phyloP scores from a whole-genome alignment of 225 moss, liverwort and hornwort species.

The Polytrichum formosum region DNA sequence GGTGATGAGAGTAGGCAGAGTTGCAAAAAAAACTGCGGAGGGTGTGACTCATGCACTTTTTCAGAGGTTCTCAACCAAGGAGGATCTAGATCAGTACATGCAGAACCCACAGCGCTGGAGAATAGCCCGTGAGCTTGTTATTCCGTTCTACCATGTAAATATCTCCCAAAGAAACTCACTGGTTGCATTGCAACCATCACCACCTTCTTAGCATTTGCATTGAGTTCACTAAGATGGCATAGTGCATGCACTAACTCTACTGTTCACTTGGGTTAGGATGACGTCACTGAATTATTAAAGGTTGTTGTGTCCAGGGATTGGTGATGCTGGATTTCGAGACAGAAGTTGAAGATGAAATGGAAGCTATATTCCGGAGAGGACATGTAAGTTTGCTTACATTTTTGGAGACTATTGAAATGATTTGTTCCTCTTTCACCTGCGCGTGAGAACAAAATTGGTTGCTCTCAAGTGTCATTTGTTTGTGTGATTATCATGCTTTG shows the following conservation, averaged over 20 bases:
- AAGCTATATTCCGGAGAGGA: constrained; percentile 77
- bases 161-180: background rate
- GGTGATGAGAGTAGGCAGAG: constrained; percentile 46
- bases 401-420: background rate
- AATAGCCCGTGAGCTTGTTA: constrained; percentile 70
- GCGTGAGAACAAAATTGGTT: too few relatives aligned
- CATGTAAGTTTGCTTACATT: constrained; percentile 45
- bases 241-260: too few relatives aligned
- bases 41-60: constrained; percentile 87
- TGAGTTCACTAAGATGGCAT: too few relatives aligned
- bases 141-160: constrained; percentile 66
- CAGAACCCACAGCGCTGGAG: constrained; percentile 41
- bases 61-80: constrained; percentile 66
- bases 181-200: too few relatives aligned
- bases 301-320: constrained; percentile 34
- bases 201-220: too few relatives aligned
- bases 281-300: background rate
- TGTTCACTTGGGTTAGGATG: too few relatives aligned
- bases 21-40: constrained; percentile 58
- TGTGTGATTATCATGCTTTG: too few relatives aligned
- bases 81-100: constrained; percentile 62
- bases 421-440: background rate
- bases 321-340: constrained; percentile 69
- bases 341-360: constrained; percentile 75
- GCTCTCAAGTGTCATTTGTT: too few relatives aligned